A percentile compares a stretch with the other conserved stretches of the same genome.
Conservation (phyloP, 2,329 filamentous ascomycete species). For the Escovopsis sp. region DNA sequence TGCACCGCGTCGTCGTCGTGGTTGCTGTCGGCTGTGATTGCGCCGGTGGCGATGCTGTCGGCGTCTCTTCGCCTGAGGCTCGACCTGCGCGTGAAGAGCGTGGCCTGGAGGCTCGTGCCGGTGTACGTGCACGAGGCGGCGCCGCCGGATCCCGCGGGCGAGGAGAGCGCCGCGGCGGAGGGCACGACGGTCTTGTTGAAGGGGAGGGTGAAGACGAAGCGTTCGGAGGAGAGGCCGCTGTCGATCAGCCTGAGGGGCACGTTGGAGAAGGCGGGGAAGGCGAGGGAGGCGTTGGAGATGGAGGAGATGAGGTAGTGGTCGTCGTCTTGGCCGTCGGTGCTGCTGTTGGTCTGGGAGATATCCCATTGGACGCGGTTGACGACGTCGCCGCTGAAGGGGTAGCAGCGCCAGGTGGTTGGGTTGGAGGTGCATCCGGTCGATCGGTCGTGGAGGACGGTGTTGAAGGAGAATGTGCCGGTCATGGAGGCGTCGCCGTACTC, state of each 20-base stretch:
- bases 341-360: constrained; percentile 27
- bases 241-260: constrained; percentile 33
- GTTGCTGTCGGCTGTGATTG: too few relatives aligned
- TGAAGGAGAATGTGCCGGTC: constrained; percentile 44
- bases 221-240: constrained; percentile 31
- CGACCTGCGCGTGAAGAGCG: constrained; percentile 39
- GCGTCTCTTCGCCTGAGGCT: too few relatives aligned
- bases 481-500: constrained; percentile 12
- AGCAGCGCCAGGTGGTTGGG: constrained; percentile 45
- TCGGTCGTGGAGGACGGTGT: constrained; percentile 38
- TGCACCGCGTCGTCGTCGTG: constrained; percentile 4
- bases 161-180: constrained; percentile 21
- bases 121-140: constrained; percentile 43
- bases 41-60: too few relatives aligned
- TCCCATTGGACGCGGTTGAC: constrained; percentile 46
- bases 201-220: constrained; percentile 40
- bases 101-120: constrained; percentile 37
- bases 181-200: constrained; percentile 38
- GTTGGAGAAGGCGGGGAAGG: constrained; percentile 40
- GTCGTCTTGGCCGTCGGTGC: too few relatives aligned
- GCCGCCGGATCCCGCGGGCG: constrained; percentile 13
- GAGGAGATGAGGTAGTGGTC: constrained; percentile 38
- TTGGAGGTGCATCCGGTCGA: constrained; percentile 42
- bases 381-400: constrained; percentile 31
- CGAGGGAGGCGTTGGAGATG: constrained; percentile 38